Conservation (phyloP, 805 yeast genomes). For the Suhomyces kilbournensis region DNA sequence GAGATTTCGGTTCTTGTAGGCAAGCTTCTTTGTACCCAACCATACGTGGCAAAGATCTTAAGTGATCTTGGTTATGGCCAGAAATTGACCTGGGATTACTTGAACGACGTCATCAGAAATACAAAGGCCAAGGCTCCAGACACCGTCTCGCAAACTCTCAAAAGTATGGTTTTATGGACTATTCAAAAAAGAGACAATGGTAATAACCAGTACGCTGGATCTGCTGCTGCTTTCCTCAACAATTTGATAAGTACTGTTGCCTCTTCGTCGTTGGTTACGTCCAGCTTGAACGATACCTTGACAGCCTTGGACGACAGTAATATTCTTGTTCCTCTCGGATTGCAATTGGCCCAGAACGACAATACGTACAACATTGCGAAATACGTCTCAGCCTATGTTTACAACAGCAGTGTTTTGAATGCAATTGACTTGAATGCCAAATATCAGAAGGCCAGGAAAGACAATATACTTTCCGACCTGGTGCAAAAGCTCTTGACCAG, state of each 20-base stretch:
- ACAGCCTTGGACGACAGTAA: slow-evolving; percentile 31
- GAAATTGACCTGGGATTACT: slow-evolving; percentile 24
- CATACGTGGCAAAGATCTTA: slow-evolving; percentile 30
- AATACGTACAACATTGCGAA: slow-evolving; percentile 17
- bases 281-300: slow-evolving; percentile 21
- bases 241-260: slow-evolving; percentile 19
- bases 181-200: slow-evolving; percentile 5
- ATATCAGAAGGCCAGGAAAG: slow-evolving; percentile 22
- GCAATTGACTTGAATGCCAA: slow-evolving; percentile 24
- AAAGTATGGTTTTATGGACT: not conserved
- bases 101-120: slow-evolving; percentile 27
- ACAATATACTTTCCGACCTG: slow-evolving; percentile 17
- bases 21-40: slow-evolving; percentile 19
- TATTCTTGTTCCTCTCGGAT: slow-evolving; percentile 24
- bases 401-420: slow-evolving; percentile 32
- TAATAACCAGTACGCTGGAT: slow-evolving; percentile 23
- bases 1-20: slow-evolving; percentile 26
- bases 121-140: slow-evolving; percentile 25
- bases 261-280: slow-evolving; percentile 4
- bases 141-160: slow-evolving; percentile 3
- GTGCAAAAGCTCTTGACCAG: slow-evolving; percentile 25
- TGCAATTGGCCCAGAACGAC: slow-evolving; percentile 22
- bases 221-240: slow-evolving; percentile 29
- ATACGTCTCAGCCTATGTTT: slow-evolving; percentile 24
- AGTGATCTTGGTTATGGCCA: slow-evolving; percentile 34